A percentile compares a stretch with the other conserved stretches of the same genome.
Evolutionary conservation across 768 basidiomycete genomes (phyloP).

Genomic region (Termitomyces sp.): DNA sequence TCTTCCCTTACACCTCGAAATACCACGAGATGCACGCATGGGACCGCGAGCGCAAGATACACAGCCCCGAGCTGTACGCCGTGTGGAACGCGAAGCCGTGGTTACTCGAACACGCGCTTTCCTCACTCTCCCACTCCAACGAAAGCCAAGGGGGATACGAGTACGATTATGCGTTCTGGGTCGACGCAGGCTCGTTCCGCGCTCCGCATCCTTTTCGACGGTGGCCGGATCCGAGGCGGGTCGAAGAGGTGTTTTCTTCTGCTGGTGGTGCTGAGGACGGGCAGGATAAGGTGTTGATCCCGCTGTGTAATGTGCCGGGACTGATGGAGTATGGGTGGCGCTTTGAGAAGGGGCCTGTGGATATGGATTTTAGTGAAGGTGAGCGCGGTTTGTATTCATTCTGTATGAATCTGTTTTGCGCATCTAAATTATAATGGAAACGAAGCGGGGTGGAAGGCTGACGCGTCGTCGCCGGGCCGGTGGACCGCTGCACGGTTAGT

Average conservation of each 20-base stretch:
- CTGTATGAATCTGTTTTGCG: not conserved
- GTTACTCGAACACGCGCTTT: slow-evolving; percentile 37
- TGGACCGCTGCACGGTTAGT: too few relatives aligned
- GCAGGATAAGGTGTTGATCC: slow-evolving; percentile 48
- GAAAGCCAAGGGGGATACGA: slow-evolving; percentile 9
- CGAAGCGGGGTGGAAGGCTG: not conserved
- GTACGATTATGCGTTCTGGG: slow-evolving; percentile 58
- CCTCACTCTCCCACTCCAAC: slow-evolving; percentile 19
- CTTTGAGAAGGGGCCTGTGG: slow-evolving; percentile 46
- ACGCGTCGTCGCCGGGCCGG: not conserved
- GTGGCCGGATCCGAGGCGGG: slow-evolving; percentile 46
- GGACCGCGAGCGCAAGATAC: slow-evolving; percentile 40
- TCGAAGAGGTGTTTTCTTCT: slow-evolving; percentile 33
- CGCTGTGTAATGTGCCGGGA: slow-evolving; percentile 34
- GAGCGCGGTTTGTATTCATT: not conserved
- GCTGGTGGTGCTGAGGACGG: slow-evolving; percentile 6
- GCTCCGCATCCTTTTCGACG: slow-evolving; percentile 33
- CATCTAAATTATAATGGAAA: too few relatives aligned
- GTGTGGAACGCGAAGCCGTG: slow-evolving; percentile 56
- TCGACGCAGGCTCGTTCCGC: slow-evolving; percentile 53
- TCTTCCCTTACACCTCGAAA: slow-evolving; percentile 24
- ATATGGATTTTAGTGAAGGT: slow-evolving; percentile 52
- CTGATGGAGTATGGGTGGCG: slow-evolving; percentile 31
- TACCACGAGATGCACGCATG: slow-evolving; percentile 40
- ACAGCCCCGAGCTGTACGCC: slow-evolving; percentile 49